Evolutionary conservation across 1,284 basidiomycete species (phyloP).

Genomic region (Cryptococcus maquisensis): DNA sequence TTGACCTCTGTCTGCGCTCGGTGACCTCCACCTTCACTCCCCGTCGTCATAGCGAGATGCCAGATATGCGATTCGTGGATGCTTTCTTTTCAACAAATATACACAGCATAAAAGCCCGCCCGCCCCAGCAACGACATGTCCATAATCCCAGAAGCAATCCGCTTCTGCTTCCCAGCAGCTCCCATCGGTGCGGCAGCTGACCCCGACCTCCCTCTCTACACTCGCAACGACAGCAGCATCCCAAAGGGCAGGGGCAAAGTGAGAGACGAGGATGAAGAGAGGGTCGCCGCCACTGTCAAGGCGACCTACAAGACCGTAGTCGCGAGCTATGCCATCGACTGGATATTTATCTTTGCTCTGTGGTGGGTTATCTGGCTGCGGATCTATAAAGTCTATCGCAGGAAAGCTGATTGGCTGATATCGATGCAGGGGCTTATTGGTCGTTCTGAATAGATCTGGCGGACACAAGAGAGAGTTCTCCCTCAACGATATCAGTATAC

Average conservation of each 20-base stretch:
- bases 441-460: conserved; percentile 63
- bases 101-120: too few relatives aligned
- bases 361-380: conserved; percentile 55
- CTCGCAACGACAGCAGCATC: conserved; percentile 7
- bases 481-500: conserved; percentile 66
- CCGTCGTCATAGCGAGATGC: background rate
- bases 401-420: background rate
- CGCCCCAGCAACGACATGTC: conserved; percentile 28
- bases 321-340: conserved; percentile 43
- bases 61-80: background rate
- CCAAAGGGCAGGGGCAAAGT: background rate
- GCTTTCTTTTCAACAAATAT: background rate
- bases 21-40: background rate
- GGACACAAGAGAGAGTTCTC: conserved; percentile 85
- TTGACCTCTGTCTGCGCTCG: background rate
- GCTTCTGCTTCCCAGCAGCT: conserved; percentile 35
- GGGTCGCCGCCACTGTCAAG: conserved; percentile 10
- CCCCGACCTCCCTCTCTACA: conserved; percentile 10
- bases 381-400: too few relatives aligned
- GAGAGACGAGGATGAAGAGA: conserved; percentile 15
- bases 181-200: conserved; percentile 10
- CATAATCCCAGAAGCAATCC: conserved; percentile 26
- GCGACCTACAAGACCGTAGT: conserved; percentile 22
- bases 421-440: conserved; percentile 58
- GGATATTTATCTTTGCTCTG: conserved; percentile 65